These are phyloP conservation scores for Colletotrichum sp. DNA, from an alignment of 2,329 filamentous ascomycete genomes.

Conservation along the genomic window DNA sequence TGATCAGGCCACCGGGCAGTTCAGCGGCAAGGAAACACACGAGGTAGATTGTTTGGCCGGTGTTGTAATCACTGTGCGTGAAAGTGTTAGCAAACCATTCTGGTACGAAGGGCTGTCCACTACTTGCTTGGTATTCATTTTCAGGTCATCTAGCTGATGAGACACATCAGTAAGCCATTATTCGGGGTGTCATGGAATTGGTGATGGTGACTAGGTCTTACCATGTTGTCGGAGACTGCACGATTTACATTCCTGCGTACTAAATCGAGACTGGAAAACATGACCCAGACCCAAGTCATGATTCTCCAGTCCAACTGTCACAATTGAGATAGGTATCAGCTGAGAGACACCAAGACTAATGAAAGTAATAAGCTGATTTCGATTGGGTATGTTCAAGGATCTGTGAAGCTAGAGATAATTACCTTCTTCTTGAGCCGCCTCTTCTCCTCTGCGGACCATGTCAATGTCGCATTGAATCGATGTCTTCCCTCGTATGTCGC, in stretches of 20 bases:
- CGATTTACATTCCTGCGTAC: conserved; percentile 67
- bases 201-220: conserved; percentile 38
- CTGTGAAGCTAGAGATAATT: neutral
- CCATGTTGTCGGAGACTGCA: conserved; percentile 64
- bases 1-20: conserved; percentile 64
- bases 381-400: neutral
- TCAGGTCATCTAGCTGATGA: neutral
- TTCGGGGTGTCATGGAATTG: rapidly evolving
- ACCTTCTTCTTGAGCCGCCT: neutral
- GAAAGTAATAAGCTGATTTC: neutral
- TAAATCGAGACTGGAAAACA: conserved; percentile 66
- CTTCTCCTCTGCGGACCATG: neutral
- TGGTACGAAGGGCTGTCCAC: neutral
- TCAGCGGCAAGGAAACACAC: conserved; percentile 60
- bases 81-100: conserved; percentile 40
- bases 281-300: conserved; percentile 20
- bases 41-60: conserved; percentile 59
- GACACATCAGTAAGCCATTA: neutral
- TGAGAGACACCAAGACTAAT: neutral
- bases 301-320: neutral
- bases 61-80: neutral
- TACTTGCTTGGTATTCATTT: neutral
- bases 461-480: neutral
- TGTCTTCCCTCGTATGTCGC: neutral
- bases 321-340: neutral